Percentiles rank a stretch among this genome's conserved stretches.
phyloP scores from a whole-genome alignment of 192 early-diverging fungal genomes.

The Coemansia sp. region DNA sequence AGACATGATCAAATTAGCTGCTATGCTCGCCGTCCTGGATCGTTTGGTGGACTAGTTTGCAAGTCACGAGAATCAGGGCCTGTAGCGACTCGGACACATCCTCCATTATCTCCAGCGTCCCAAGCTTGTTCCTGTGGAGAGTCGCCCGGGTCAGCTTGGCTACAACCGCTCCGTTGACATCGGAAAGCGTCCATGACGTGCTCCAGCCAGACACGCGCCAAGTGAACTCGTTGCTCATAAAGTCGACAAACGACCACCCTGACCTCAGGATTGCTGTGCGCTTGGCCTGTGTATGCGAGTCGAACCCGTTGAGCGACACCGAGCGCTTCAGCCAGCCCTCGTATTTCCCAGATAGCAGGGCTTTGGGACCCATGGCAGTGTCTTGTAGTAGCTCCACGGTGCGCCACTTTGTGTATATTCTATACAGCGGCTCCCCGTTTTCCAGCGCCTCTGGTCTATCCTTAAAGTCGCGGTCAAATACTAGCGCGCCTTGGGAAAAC shows the following conservation, averaged over 20 bases:
- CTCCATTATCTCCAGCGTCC: constrained; percentile 7
- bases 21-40: not conserved
- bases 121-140: not conserved
- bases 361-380: not conserved
- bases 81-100: constrained; percentile 11
- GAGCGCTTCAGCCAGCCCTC: not conserved
- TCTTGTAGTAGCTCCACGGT: not conserved
- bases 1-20: not conserved
- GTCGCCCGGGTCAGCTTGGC: constrained; percentile 4
- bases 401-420: not conserved
- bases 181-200: constrained; percentile 6
- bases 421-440: not conserved
- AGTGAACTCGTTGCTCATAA: constrained; percentile 16
- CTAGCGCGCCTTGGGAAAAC: constrained; percentile 1
- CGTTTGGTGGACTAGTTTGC: constrained; percentile 14
- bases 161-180: constrained; percentile 6
- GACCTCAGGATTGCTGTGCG: not conserved
- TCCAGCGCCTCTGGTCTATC: not conserved
- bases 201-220: constrained; percentile 7
- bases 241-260: constrained; percentile 29
- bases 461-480: not conserved
- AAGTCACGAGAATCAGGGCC: constrained; percentile 5
- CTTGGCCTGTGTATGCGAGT: constrained; percentile 7
- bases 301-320: constrained; percentile 1
- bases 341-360: constrained; percentile 3